These are phyloP conservation scores for Ophioceras dolichostomum DNA, from an alignment of 2,329 filamentous ascomycete species.

Conservation along the genomic window DNA sequence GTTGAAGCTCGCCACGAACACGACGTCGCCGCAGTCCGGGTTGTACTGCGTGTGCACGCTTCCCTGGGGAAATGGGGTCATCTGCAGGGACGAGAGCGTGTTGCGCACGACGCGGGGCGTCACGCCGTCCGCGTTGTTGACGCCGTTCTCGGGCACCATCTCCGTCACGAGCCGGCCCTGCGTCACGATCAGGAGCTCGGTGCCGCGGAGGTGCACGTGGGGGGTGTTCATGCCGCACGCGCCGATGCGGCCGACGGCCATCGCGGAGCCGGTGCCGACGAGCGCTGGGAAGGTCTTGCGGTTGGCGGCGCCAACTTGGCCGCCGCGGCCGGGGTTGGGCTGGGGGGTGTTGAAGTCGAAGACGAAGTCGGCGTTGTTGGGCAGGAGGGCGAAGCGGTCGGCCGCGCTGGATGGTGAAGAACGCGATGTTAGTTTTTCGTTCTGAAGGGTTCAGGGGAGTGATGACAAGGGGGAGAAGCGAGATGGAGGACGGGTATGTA, in stretches of 20 bases:
- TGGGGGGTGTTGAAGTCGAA: conserved; percentile 31
- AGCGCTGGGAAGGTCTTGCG: conserved; percentile 45
- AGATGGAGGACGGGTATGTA: neutral
- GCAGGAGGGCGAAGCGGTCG: conserved; percentile 29
- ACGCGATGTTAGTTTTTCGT: neutral
- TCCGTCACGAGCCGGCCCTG: conserved; percentile 29
- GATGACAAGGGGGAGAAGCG: no score
- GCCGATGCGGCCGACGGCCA: conserved; percentile 35
- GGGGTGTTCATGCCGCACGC: conserved; percentile 38
- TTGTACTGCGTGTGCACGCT: conserved; percentile 44
- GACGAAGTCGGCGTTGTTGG: conserved; percentile 30
- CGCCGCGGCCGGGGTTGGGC: conserved; percentile 25
- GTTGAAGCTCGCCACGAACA: conserved; percentile 37
- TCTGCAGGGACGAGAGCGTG: conserved; percentile 28
- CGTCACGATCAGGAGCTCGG: conserved; percentile 34
- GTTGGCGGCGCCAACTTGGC: conserved; percentile 38
- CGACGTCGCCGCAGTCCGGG: conserved; percentile 35
- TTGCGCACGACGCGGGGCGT: conserved; percentile 22
- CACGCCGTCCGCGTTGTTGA: conserved; percentile 21
- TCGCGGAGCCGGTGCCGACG: conserved; percentile 34
- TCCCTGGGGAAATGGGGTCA: conserved; percentile 42
- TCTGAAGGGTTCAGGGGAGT: no score
- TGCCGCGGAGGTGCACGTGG: conserved; percentile 32
- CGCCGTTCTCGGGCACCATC: conserved; percentile 35
- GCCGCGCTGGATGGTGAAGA: conserved; percentile 17